phyloP scores from a whole-genome alignment of 768 basidiomycete genomes.

The Favolaschia claudopus region DNA sequence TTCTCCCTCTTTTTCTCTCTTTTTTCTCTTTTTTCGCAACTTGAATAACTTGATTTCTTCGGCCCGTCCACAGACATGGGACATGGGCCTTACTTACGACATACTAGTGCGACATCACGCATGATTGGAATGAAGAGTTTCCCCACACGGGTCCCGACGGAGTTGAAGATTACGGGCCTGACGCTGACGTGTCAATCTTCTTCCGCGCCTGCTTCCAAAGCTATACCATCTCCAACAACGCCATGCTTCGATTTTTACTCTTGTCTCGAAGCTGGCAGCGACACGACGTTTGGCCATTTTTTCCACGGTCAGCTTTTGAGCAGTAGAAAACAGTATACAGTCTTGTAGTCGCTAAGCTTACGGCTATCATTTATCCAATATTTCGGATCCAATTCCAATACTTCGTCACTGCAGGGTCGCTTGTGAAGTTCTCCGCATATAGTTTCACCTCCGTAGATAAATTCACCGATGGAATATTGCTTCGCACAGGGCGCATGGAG shows the following conservation, averaged over 20 bases:
- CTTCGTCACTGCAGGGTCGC: not conserved
- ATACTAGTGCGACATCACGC: not conserved
- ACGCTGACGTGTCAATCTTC: not conserved
- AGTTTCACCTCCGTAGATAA: not conserved
- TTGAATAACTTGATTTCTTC: no score
- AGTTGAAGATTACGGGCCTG: not conserved
- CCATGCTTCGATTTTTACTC: not conserved
- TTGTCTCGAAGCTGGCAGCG: not conserved
- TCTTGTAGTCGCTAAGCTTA: not conserved
- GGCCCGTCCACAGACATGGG: no score
- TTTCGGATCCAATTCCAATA: no score
- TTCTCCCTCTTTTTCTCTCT: no score
- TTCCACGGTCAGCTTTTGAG: not conserved
- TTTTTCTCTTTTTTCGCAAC: no score
- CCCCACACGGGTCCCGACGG: not conserved
- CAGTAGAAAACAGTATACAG: not conserved
- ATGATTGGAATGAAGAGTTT: not conserved
- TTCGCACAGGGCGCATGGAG: no score
- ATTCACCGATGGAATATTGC: no score
- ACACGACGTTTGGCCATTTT: not conserved
- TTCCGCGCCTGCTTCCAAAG: constrained; percentile 8
- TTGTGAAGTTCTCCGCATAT: not conserved
- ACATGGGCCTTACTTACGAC: not conserved
- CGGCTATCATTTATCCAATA: no score
- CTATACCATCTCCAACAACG: constrained; percentile 2